These are phyloP conservation scores for Linnemannia hyalina DNA, from an alignment of 192 early-diverging fungal species.

Conservation along the genomic window DNA sequence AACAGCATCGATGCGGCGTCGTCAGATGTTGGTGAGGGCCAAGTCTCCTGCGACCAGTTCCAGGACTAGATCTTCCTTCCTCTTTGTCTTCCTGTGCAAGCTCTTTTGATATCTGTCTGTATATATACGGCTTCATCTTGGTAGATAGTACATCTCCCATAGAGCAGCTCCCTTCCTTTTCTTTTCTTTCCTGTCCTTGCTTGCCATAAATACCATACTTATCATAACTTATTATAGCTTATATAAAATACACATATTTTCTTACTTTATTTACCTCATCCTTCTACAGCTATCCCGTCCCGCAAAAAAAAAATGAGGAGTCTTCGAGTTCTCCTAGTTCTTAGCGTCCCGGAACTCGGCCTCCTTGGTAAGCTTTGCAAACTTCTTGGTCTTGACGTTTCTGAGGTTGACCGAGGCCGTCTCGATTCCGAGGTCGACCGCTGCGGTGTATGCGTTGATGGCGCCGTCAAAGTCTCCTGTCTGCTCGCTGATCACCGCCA, in stretches of 20 bases:
- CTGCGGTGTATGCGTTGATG: constrained; percentile 39
- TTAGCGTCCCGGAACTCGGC: constrained; percentile 33
- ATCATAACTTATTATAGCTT: no score
- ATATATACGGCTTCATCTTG: background rate
- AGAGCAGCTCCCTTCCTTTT: background rate
- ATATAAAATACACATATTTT: constrained; percentile 8
- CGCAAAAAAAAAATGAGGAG: background rate
- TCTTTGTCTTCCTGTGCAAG: no score
- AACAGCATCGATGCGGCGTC: background rate
- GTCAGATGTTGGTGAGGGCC: background rate
- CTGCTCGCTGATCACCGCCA: constrained; percentile 45
- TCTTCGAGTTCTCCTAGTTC: background rate
- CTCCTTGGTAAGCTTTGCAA: constrained; percentile 47
- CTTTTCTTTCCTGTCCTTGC: background rate
- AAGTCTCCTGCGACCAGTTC: background rate
- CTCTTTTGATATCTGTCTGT: background rate
- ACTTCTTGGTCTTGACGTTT: constrained; percentile 56
- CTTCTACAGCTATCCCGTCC: no score
- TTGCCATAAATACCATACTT: background rate
- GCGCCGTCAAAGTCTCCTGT: constrained; percentile 42
- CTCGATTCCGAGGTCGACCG: constrained; percentile 30
- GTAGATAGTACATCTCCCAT: background rate
- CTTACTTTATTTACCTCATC: background rate
- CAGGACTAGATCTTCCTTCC: background rate
- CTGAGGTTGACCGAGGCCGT: constrained; percentile 26